A percentile compares a stretch with the other conserved stretches of the same genome.
Evolutionary conservation across 1,284 basidiomycete genomes (phyloP).

Genomic region (Ustilago bromivora): DNA sequence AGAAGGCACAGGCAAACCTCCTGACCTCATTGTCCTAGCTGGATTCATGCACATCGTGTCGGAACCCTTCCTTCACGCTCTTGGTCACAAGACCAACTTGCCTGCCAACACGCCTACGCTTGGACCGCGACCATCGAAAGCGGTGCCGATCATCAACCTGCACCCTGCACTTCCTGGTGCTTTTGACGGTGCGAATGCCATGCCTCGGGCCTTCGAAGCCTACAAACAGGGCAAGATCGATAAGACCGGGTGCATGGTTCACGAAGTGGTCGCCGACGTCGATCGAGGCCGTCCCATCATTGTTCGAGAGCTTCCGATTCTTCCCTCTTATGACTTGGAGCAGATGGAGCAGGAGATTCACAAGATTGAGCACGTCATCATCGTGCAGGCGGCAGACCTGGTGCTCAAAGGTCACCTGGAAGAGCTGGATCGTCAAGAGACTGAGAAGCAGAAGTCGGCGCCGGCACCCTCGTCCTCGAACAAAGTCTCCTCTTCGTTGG

Average conservation of each 20-base stretch:
- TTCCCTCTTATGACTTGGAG: constrained; percentile 78
- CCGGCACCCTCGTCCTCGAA: neutral
- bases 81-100: constrained; percentile 59
- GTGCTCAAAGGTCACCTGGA: constrained; percentile 49
- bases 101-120: constrained; percentile 41
- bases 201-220: constrained; percentile 88
- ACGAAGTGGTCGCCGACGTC: constrained; percentile 91
- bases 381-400: constrained; percentile 76
- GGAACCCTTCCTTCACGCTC: constrained; percentile 71
- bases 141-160: constrained; percentile 91
- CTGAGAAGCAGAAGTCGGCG: constrained; percentile 14
- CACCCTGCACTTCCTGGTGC: constrained; percentile 94
- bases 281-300: constrained; percentile 90
- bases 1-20: constrained; percentile 68
- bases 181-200: constrained; percentile 92
- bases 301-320: constrained; percentile 81
- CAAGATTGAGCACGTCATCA: constrained; percentile 85
- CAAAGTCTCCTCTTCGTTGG: constrained; percentile 14
- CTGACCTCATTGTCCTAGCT: constrained; percentile 90
- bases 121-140: constrained; percentile 59
- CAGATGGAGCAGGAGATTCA: constrained; percentile 85
- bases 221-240: constrained; percentile 77
- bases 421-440: constrained; percentile 31
- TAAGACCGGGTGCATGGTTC: constrained; percentile 89
- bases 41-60: constrained; percentile 96